Base-by-base conservation (phyloP, 1,139 yeast genomes). In the Debaryomyces robertsiae region DNA sequence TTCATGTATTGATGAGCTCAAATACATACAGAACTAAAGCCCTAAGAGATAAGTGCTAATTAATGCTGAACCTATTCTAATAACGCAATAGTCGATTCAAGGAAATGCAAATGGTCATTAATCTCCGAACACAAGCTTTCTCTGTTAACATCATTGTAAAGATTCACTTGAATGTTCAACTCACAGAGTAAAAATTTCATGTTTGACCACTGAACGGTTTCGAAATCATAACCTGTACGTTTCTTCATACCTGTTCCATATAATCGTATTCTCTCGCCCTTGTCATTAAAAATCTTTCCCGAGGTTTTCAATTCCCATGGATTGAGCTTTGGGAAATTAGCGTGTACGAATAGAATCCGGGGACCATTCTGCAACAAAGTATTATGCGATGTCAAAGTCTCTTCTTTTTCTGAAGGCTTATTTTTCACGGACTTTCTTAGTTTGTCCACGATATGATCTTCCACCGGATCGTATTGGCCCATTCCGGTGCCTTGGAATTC, bases 391-490 rank as follows among this genome's bases (percentile, higher is more conserved):
- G 45, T 45, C 27, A 44, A 46, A 24, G 38, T 40, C 30, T 43
- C 41, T 28, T 32, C 45, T 24, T 49, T 52, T 15, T 46, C 46
- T 7, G 38, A 46, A 13, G 47, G 35, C 11, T 40, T 43, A 6
- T 40, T 41, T 14, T 35, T 27, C 9, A 46, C 16, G 16, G 29
- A 10, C 23, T 38, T 38, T 30, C 32, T 46, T 32, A 30, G 35
- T 36, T 22, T 39, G 27, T 34, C 41, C 27, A 46, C 45, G 28
- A 61, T 54, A 50, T 63, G 80, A 57, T 84, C 91, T 43, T 75
- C 80, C 7, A 70, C 71, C 0, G 91, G 88, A 55, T 83, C 82
- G 47, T 65, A 79, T 57, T 84, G 93, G 2, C 84, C 84, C 91
- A 84, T 84, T 10, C 86, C 89, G 11, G 81, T 76, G 6, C 87